Evolutionary conservation across 2,329 filamentous ascomycete genomes (phyloP).

Genomic region (Pseudogymnoascus sp.): DNA sequence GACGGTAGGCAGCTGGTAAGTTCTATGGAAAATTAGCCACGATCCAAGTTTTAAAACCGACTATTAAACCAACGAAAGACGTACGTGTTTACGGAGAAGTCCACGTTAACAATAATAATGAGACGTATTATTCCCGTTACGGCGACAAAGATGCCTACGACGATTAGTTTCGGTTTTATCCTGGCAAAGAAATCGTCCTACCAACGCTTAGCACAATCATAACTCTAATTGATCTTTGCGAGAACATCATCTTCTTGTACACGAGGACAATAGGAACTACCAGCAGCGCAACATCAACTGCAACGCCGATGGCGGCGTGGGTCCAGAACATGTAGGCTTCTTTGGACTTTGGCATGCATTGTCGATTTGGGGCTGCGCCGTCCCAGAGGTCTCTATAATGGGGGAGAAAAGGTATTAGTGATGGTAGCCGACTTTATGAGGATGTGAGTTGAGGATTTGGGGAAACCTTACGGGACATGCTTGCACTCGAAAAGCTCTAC

Average conservation of each 20-base stretch:
- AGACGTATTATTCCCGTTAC: conserved; percentile 36
- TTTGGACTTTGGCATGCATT: conserved; percentile 25
- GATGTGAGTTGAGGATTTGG: not conserved
- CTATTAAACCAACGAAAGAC: conserved; percentile 17
- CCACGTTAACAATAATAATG: conserved; percentile 30
- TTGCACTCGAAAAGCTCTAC: conserved; percentile 17
- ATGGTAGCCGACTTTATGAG: not conserved
- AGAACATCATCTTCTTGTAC: conserved; percentile 33
- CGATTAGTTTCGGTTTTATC: conserved; percentile 12
- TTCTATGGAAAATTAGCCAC: conserved; percentile 18
- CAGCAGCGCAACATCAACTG: conserved; percentile 34
- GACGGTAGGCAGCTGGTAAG: conserved; percentile 34
- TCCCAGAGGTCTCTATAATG: conserved; percentile 15
- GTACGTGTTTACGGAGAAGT: conserved; percentile 31
- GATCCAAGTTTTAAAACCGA: not conserved
- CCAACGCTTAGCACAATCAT: conserved; percentile 33
- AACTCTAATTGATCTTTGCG: conserved; percentile 31
- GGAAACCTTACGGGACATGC: conserved; percentile 14
- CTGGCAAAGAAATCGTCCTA: not conserved
- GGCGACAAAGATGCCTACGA: conserved; percentile 32
- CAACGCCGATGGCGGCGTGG: conserved; percentile 30
- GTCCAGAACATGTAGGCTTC: conserved; percentile 32
- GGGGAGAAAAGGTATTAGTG: not conserved
- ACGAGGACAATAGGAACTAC: conserved; percentile 36
- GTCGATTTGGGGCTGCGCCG: conserved; percentile 18